Conservation (phyloP, 257 asterid genomes). For the Forsythia suspensa region DNA sequence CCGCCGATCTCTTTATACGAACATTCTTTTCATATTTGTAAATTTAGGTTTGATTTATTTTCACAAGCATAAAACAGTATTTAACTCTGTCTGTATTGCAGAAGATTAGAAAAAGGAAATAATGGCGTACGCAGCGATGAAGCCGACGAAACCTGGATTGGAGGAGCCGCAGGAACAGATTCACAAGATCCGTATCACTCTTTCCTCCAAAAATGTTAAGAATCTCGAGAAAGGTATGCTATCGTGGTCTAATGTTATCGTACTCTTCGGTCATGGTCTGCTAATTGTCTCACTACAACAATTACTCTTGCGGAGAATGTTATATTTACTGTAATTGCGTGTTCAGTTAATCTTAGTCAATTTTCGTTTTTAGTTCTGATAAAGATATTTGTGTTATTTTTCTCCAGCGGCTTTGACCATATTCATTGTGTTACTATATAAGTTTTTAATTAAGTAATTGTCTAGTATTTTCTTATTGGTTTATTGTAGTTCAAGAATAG, state of each 20-base stretch:
- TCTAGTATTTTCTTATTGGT: neutral
- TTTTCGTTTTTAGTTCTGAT: neutral
- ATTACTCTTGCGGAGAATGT: neutral
- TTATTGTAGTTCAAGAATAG: neutral
- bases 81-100: neutral
- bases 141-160: conserved; percentile 44
- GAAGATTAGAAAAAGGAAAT: conserved; percentile 4
- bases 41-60: neutral
- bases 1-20: neutral
- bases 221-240: conserved; percentile 47
- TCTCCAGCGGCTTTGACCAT: neutral
- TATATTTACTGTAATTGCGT: neutral
- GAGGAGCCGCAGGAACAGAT: conserved; percentile 43
- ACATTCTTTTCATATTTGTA: neutral
- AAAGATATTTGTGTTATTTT: neutral
- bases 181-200: conserved; percentile 56
- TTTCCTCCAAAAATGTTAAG: conserved; percentile 44
- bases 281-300: neutral
- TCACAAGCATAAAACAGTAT: neutral
- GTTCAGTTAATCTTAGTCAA: neutral
- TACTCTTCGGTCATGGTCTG: neutral
- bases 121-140: conserved; percentile 53
- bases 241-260: neutral
- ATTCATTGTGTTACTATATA: neutral
- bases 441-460: too few species aligned